Percentiles rank a stretch among this genome's conserved stretches.
Evolutionary conservation across 305 asterid species (phyloP).

Genomic region (Caryopteris hybrid): DNA sequence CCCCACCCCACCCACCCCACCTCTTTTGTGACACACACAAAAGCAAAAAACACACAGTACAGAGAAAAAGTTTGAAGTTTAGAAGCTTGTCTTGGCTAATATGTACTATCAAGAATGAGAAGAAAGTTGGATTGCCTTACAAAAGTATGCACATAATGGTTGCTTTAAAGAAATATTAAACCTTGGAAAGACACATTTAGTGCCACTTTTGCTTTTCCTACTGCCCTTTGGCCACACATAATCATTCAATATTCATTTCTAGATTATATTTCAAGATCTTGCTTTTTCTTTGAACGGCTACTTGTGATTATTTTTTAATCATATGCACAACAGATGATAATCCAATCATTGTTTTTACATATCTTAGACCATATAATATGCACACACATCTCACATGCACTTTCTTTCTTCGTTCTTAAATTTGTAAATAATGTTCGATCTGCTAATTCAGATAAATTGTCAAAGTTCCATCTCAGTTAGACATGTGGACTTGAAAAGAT

Average conservation of each 20-base stretch:
- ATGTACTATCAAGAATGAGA: conserved; percentile 33
- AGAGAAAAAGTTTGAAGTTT: not conserved
- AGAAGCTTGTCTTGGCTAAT: conserved; percentile 44
- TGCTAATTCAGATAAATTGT: no score
- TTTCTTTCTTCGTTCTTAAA: no score
- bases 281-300: conserved; percentile 37
- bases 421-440: no score
- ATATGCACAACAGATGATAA: conserved; percentile 4
- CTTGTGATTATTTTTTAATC: conserved; percentile 26
- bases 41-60: not conserved
- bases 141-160: conserved; percentile 41
- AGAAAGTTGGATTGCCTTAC: conserved; percentile 50
- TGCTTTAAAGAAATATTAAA: conserved; percentile 36
- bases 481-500: no score
- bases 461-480: no score
- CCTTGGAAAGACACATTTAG: conserved; percentile 33
- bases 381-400: not conserved
- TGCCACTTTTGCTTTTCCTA: conserved; percentile 41
- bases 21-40: conserved; percentile 28
- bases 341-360: conserved; percentile 23
- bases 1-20: not conserved
- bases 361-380: not conserved
- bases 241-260: conserved; percentile 43
- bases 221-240: no score
- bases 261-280: conserved; percentile 51